Percentiles rank a stretch among this genome's conserved stretches.
These are phyloP conservation scores for Nematocida homosporus DNA, from an alignment of 371 early-diverging fungal species.

Conservation along the genomic window DNA sequence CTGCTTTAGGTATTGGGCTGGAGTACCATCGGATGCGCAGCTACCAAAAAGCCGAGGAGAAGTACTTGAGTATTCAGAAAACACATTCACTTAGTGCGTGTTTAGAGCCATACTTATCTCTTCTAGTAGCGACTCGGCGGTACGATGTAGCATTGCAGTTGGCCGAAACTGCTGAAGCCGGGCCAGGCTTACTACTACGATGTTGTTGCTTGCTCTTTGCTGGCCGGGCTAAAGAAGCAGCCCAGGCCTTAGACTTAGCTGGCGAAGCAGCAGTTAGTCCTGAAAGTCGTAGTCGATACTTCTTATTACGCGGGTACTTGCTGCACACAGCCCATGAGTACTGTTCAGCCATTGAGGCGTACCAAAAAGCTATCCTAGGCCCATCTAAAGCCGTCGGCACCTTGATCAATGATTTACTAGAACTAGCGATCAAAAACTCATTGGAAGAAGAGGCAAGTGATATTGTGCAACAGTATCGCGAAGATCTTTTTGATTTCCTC, in stretches of 20 bases:
- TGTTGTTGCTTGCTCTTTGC: slow-evolving; percentile 34
- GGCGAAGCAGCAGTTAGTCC: slow-evolving; percentile 9
- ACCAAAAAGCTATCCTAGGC: slow-evolving; percentile 48
- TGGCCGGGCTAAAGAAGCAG: background rate
- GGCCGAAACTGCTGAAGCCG: background rate
- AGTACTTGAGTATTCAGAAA: slow-evolving; percentile 35
- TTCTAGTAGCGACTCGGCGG: slow-evolving; percentile 13
- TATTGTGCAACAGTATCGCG: slow-evolving; percentile 26
- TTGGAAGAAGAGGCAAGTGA: slow-evolving; percentile 20
- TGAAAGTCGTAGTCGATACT: slow-evolving; percentile 41
- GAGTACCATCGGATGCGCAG: slow-evolving; percentile 51
- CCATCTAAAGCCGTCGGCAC: slow-evolving; percentile 13
- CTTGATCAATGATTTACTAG: slow-evolving; percentile 47
- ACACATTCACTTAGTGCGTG: slow-evolving; percentile 16
- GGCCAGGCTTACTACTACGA: slow-evolving; percentile 25
- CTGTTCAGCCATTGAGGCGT: slow-evolving; percentile 49
- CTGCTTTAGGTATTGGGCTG: slow-evolving; percentile 40
- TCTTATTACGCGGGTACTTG: slow-evolving; percentile 36
- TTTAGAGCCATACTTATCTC: slow-evolving; percentile 40
- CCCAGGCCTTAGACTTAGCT: background rate
- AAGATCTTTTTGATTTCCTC: slow-evolving; percentile 53
- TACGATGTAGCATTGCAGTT: slow-evolving; percentile 29
- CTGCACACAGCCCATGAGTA: slow-evolving; percentile 26
- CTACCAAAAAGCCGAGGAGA: slow-evolving; percentile 50
- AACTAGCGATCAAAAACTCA: slow-evolving; percentile 55